Percentiles rank a stretch among this genome's conserved stretches.
Conservation (phyloP, 2,329 filamentous ascomycete species). For the Penicillium sp. region DNA sequence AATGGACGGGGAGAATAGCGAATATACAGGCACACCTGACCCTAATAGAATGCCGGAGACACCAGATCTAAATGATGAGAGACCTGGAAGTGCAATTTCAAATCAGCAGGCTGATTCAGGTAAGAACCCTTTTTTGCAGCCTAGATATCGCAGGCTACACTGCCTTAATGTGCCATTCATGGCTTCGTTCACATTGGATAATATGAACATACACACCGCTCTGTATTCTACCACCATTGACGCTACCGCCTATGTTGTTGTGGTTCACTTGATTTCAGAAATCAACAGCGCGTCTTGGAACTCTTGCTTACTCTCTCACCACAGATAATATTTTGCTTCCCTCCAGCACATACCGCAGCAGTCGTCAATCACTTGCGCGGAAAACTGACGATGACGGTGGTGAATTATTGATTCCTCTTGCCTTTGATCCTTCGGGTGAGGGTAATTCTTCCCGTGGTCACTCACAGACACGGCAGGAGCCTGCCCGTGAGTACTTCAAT, state of each 20-base stretch:
- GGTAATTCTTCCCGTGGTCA: constrained; percentile 44
- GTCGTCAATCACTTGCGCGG: constrained; percentile 61
- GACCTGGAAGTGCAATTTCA: constrained; percentile 19
- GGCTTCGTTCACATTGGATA: too few relatives aligned
- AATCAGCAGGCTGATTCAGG: constrained; percentile 27
- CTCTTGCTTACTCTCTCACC: background rate
- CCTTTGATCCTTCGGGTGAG: constrained; percentile 58
- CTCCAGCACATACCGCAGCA: constrained; percentile 66
- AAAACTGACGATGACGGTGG: constrained; percentile 49
- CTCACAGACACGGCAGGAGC: constrained; percentile 34
- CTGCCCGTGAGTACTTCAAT: constrained; percentile 52
- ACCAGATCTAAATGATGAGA: constrained; percentile 16
- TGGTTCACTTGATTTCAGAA: background rate
- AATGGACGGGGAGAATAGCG: constrained; percentile 50
- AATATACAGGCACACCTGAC: constrained; percentile 52
- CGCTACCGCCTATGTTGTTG: background rate
- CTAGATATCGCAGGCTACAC: background rate
- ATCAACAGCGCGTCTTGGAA: background rate
- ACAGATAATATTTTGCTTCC: constrained; percentile 60
- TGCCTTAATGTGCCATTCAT: background rate
- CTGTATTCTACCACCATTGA: background rate
- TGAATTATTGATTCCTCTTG: constrained; percentile 68
- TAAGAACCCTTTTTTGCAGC: constrained; percentile 12
- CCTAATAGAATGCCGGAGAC: constrained; percentile 15
- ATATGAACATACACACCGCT: background rate